Conservation (phyloP, 306 rosid genomes). For the Lathyrus oleraceus region DNA sequence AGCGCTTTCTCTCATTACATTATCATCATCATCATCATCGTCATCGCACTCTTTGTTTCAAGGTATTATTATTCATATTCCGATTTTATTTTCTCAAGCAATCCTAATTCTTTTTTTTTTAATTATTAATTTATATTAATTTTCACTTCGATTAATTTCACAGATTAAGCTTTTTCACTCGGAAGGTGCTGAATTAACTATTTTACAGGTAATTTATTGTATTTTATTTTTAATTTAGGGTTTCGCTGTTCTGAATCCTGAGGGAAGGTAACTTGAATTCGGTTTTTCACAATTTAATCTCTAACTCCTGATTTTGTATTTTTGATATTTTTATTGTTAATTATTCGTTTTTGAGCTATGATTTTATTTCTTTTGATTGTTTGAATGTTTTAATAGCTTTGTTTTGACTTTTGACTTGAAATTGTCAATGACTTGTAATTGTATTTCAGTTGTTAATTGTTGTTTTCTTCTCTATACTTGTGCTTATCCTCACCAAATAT, state of each 20-base stretch:
- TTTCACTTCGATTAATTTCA: conserved; percentile 29
- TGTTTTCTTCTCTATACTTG: background rate
- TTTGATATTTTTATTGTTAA: background rate
- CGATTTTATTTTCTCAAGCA: background rate
- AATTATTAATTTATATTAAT: background rate
- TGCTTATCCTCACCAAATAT: background rate
- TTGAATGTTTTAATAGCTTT: conserved; percentile 3
- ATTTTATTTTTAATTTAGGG: conserved; percentile 33
- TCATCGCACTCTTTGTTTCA: conserved; percentile 32
- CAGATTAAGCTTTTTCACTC: conserved; percentile 29
- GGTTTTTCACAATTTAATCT: conserved; percentile 6
- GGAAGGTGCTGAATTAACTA: background rate
- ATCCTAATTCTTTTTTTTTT: background rate
- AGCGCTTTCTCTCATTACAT: background rate
- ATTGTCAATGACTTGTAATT: conserved; percentile 22
- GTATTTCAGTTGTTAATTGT: background rate
- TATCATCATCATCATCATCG: conserved; percentile 4
- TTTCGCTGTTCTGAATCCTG: conserved; percentile 36
- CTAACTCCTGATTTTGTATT: background rate
- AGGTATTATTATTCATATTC: conserved; percentile 19
- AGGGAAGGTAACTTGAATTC: conserved; percentile 28
- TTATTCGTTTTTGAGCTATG: background rate
- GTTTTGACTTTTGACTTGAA: conserved; percentile 29
- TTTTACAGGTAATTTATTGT: conserved; percentile 26
- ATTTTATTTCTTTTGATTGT: background rate